Conservation (phyloP, 768 basidiomycete genomes). For the Coprinopsis strossmayeri region DNA sequence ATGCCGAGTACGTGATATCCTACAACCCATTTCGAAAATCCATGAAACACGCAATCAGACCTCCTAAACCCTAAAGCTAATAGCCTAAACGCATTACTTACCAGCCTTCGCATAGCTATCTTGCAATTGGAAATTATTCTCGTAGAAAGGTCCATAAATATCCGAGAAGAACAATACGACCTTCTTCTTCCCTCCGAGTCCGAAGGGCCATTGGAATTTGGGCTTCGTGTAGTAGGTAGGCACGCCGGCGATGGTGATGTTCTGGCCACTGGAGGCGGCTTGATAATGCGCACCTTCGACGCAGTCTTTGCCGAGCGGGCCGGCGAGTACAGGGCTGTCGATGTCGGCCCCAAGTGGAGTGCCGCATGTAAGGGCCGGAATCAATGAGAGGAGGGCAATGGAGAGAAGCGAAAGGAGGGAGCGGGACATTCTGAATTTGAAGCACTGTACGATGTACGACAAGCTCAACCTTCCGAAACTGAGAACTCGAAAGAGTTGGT, state of each 20-base stretch:
- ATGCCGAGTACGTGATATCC: conserved; percentile 53
- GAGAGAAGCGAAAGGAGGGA: no score
- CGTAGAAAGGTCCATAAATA: conserved; percentile 50
- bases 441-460: no score
- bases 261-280: conserved; percentile 40
- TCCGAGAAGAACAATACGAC: conserved; percentile 56
- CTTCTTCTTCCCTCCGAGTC: conserved; percentile 21
- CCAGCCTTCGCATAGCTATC: conserved; percentile 62
- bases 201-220: no score
- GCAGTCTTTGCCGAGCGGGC: conserved; percentile 45
- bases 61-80: not conserved
- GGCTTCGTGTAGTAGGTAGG: conserved; percentile 53
- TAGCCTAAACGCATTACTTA: conserved; percentile 21
- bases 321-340: conserved; percentile 37
- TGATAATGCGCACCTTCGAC: conserved; percentile 43
- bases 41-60: not conserved
- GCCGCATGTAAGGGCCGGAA: no score
- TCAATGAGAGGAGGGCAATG: no score
- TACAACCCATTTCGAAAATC: conserved; percentile 15
- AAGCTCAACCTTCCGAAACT: no score
- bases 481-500: no score
- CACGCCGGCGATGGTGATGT: conserved; percentile 33
- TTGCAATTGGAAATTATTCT: conserved; percentile 54
- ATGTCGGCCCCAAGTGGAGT: no score
- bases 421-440: no score